Base-by-base conservation (phyloP, 345 rosid genomes). In the Eucalyptus polybractea region DNA sequence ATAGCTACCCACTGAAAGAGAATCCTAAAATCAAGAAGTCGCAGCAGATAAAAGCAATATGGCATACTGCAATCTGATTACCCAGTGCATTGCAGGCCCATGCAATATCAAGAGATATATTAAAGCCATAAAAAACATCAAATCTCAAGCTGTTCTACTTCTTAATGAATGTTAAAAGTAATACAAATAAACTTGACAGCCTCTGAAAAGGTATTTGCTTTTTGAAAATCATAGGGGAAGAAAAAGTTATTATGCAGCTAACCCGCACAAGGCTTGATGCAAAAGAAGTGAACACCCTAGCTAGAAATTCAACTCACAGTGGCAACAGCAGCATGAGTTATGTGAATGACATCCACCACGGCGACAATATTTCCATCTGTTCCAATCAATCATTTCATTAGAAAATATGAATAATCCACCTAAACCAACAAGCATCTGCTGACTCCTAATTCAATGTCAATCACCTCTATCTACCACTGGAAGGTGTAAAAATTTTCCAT, bases 401-500 rank as follows among this genome's bases (percentile, higher is more conserved):
- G 76, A 90, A 29, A 88, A 58, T 90, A 62, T 31, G 86, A 83
- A 50, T 58, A 51, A 80, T 40, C 40, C 58, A 50, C 19, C 13
- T 88, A 86, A 87, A 90, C 69, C 88, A 40, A 76, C 29, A 40
- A 76, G 44, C 47, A 76, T 21, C 85, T 76, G 24, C 83, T 40
- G 83, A 89, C 76, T 91, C 85, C 53, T 89, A 22, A 86, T 81
- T 45, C 58, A 51, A 80, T 89, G 76, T 10, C 53, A 44, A 85
- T 87, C 90, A 98, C 99, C 99, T 93, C 94, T 96, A 88, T 97
- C 95, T 31, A 96, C 92, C 80, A 98, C 97, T 40, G 99, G 99
- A 92, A 98, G 98, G 94, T 98, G 99, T 93, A 97, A 95, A 92
- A 98, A 98, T 92, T 98, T 97, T 72, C 99, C 98, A 89, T 97